phyloP scores from a whole-genome alignment of 2,329 filamentous ascomycete genomes.

The Apiospora saccharicola region DNA sequence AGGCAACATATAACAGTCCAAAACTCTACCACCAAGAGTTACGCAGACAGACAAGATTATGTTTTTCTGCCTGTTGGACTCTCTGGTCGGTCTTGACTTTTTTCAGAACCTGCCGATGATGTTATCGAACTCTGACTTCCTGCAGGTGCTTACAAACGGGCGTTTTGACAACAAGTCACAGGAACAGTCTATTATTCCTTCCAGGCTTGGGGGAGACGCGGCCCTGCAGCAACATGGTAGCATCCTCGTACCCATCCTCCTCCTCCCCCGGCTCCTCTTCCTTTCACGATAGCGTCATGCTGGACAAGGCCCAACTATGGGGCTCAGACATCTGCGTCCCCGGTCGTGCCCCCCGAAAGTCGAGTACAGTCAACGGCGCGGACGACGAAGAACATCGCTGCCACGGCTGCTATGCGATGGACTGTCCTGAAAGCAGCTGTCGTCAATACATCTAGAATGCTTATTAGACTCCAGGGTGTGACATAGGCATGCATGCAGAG shows the following conservation, averaged over 20 bases:
- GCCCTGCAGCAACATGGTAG: background rate
- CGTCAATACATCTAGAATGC: too few relatives aligned
- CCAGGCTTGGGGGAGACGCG: background rate
- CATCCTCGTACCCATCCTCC: background rate
- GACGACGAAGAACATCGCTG: background rate
- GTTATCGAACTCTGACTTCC: background rate
- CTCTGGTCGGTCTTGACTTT: background rate
- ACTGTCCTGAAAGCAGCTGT: background rate
- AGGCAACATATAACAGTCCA: background rate
- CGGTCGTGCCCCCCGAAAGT: background rate
- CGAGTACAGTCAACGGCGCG: background rate
- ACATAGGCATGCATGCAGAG: background rate
- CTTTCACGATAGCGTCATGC: background rate
- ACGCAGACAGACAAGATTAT: background rate
- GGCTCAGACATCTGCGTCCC: background rate
- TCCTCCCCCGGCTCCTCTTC: background rate
- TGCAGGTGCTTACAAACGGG: background rate
- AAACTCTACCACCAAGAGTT: background rate
- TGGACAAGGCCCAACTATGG: background rate
- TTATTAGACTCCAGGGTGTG: background rate
- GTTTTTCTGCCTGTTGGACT: background rate
- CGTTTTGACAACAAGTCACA: slow-evolving; percentile 1
- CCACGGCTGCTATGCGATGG: background rate
- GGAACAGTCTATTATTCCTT: background rate
- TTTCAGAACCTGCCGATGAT: background rate